Conservation (phyloP, 306 rosid species). For the Pyrus pyrifolia region DNA sequence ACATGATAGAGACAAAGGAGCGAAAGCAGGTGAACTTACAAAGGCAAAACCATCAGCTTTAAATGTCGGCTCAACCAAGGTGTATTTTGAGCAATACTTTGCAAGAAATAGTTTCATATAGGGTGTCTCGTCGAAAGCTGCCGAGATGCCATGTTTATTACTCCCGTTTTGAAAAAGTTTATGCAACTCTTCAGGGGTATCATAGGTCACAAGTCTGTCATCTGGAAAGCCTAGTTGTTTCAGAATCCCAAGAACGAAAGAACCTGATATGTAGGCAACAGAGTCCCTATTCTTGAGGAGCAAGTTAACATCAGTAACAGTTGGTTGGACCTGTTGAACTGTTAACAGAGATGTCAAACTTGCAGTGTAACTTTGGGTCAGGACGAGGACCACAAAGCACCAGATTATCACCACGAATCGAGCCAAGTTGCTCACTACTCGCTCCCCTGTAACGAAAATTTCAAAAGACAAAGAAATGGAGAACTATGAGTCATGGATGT, state of each 20-base stretch:
- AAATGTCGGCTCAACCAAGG: constrained; percentile 12
- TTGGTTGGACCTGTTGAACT: constrained; percentile 17
- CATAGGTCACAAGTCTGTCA: neutral
- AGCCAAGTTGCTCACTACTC: constrained; percentile 13
- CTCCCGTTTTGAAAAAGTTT: neutral
- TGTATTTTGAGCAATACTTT: constrained; percentile 5
- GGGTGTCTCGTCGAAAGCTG: constrained; percentile 10
- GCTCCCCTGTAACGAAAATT: constrained; percentile 1
- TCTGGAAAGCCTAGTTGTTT: neutral
- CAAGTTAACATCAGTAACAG: constrained; percentile 14
- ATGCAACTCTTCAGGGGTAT: neutral
- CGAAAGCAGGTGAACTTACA: neutral
- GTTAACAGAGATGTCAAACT: constrained; percentile 15
- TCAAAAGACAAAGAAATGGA: neutral
- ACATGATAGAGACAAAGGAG: neutral
- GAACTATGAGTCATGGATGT: neutral
- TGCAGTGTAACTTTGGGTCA: constrained; percentile 16
- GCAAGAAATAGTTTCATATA: constrained; percentile 5
- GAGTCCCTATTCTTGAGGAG: neutral
- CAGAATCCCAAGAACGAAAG: neutral
- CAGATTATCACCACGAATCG: constrained; percentile 13
- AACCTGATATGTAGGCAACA: constrained; percentile 1
- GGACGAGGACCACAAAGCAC: constrained; percentile 10
- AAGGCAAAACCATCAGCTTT: constrained; percentile 8
- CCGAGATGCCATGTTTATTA: neutral